These are phyloP conservation scores for Penicillium subrubescens DNA, from an alignment of 495 filamentous ascomycete genomes.

Conservation along the genomic window DNA sequence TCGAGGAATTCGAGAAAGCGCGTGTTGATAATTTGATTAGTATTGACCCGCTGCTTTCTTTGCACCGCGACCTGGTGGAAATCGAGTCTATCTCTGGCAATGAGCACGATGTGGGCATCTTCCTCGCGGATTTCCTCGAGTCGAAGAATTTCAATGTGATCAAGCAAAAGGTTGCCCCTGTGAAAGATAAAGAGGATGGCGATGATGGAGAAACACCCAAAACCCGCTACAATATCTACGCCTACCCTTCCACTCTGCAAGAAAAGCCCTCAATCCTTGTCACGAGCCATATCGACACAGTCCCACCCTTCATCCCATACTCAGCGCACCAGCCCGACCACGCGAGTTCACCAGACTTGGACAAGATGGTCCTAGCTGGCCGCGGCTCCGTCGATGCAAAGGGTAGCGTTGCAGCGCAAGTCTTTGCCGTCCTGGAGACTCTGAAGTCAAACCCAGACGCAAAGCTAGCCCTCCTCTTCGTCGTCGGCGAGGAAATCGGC, in stretches of 20 bases:
- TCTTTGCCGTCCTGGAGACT: conserved; percentile 66
- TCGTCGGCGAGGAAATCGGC: conserved; percentile 81
- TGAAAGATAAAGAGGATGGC: conserved; percentile 18
- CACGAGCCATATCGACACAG: conserved; percentile 73
- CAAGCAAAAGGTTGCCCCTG: conserved; percentile 52
- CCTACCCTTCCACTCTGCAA: conserved; percentile 61
- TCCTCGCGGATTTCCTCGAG: conserved; percentile 67
- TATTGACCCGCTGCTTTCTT: conserved; percentile 61
- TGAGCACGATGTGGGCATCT: conserved; percentile 69
- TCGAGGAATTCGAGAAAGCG: background rate
- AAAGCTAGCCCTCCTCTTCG: conserved; percentile 75
- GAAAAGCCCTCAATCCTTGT: conserved; percentile 65
- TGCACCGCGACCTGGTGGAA: conserved; percentile 76
- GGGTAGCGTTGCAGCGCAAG: conserved; percentile 78
- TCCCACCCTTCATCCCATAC: conserved; percentile 67
- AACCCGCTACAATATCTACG: conserved; percentile 76
- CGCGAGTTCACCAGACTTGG: conserved; percentile 24
- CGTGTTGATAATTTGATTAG: conserved; percentile 34
- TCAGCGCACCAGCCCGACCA: conserved; percentile 25
- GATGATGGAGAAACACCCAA: conserved; percentile 15
- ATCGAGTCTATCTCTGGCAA: conserved; percentile 74
- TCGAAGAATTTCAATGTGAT: conserved; percentile 67
- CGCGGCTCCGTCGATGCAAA: conserved; percentile 92
- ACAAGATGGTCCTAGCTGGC: conserved; percentile 60
- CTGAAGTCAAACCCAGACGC: conserved; percentile 44